Conservation (phyloP, 164 flowering plant genomes). For the Annona squamosa region DNA sequence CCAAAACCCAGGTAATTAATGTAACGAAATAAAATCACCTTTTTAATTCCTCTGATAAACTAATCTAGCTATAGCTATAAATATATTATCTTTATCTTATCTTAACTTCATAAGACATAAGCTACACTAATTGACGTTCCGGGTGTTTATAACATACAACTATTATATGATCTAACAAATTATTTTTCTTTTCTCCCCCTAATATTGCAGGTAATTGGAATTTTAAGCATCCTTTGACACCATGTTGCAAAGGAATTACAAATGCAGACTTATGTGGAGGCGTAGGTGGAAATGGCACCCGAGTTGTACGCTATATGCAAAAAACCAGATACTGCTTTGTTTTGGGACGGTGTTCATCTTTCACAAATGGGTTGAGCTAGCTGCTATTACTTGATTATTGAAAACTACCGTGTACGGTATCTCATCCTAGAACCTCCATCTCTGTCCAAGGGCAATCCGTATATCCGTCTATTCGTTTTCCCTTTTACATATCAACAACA, state of each 20-base stretch:
- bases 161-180: background rate
- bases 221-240: conserved; percentile 25
- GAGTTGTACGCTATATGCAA: conserved; percentile 41
- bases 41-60: too few species aligned
- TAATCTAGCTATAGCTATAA: too few species aligned
- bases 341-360: conserved; percentile 64
- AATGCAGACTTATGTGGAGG: conserved; percentile 32
- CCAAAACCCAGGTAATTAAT: conserved; percentile 25
- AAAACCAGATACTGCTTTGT: conserved; percentile 33
- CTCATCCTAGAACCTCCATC: background rate
- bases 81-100: too few species aligned
- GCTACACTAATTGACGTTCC: background rate
- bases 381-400: conserved; percentile 20
- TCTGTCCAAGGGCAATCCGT: background rate
- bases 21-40: conserved; percentile 3
- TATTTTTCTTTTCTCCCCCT: background rate
- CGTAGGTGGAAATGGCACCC: conserved; percentile 26
- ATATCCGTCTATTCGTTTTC: too few species aligned
- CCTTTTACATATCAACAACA: too few species aligned
- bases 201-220: conserved; percentile 4
- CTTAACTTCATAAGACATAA: background rate
- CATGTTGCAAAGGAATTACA: conserved; percentile 43
- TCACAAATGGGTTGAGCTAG: conserved; percentile 45
- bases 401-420: background rate
- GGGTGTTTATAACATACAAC: background rate